phyloP scores from a whole-genome alignment of 1,284 basidiomycete genomes.

The Ustanciosporium gigantosporum region DNA sequence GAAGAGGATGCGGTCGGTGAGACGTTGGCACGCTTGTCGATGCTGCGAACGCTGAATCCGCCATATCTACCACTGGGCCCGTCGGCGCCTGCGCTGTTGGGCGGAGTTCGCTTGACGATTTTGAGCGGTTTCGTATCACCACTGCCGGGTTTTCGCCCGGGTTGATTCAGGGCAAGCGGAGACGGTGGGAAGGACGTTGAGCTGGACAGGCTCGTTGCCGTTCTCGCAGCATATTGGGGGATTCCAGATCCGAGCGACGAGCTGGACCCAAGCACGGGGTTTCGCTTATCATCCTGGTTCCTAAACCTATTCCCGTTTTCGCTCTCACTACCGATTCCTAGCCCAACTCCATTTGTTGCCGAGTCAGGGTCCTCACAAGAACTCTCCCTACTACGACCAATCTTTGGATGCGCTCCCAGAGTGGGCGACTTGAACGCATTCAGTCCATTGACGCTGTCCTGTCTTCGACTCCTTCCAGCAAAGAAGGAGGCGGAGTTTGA shows the following conservation, averaged over 20 bases:
- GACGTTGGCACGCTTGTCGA: background rate
- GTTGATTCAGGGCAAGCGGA: too few species aligned
- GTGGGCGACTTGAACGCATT: background rate
- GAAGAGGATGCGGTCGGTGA: background rate
- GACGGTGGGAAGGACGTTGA: background rate
- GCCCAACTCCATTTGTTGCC: background rate
- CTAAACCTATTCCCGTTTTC: too few species aligned
- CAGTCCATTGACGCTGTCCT: conserved; percentile 5
- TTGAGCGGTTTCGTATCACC: conserved; percentile 7
- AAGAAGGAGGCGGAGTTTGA: conserved; percentile 20
- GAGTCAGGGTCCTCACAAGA: background rate
- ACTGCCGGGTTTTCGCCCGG: too few species aligned
- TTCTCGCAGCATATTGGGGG: too few species aligned
- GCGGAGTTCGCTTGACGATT: conserved; percentile 7
- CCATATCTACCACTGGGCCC: background rate
- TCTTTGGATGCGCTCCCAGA: background rate
- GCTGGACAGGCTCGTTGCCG: background rate
- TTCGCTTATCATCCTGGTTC: too few species aligned
- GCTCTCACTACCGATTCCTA: too few species aligned
- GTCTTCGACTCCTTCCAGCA: conserved; percentile 7
- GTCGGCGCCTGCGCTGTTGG: background rate
- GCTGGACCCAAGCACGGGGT: too few species aligned
- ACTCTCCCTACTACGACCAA: background rate
- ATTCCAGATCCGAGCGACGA: too few species aligned
- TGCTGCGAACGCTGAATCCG: too few species aligned